Conservation (phyloP, 495 filamentous ascomycete species). For the Neurospora tetraspora region DNA sequence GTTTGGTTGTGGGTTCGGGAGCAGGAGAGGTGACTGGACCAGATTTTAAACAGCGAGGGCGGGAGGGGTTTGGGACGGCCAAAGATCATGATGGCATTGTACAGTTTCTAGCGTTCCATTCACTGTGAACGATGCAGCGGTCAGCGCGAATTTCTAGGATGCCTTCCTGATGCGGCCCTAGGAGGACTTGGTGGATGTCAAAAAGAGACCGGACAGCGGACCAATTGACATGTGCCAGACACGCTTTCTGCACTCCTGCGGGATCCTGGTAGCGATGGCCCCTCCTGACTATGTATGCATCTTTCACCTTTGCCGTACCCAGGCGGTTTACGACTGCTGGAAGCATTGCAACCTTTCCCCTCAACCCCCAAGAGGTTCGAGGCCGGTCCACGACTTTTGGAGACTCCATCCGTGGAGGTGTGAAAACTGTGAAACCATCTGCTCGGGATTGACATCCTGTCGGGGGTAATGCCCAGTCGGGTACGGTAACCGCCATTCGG, state of each 20-base stretch:
- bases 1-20: neutral
- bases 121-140: neutral
- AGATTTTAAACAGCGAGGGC: neutral
- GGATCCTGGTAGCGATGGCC: neutral
- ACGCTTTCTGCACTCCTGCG: neutral
- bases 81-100: neutral
- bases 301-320: neutral
- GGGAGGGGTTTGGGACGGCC: neutral
- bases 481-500: neutral
- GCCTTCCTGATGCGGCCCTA: neutral
- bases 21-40: neutral
- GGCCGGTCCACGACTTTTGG: neutral
- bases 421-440: neutral
- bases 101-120: neutral
- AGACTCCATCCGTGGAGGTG: neutral
- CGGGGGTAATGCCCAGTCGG: neutral
- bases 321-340: neutral
- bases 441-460: neutral
- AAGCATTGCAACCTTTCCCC: neutral
- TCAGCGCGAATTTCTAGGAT: neutral
- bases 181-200: neutral
- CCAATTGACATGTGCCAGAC: neutral
- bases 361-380: neutral
- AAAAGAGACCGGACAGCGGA: neutral
- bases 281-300: neutral